Conservation (phyloP, 345 rosid species). For the Linum usitatissimum region DNA sequence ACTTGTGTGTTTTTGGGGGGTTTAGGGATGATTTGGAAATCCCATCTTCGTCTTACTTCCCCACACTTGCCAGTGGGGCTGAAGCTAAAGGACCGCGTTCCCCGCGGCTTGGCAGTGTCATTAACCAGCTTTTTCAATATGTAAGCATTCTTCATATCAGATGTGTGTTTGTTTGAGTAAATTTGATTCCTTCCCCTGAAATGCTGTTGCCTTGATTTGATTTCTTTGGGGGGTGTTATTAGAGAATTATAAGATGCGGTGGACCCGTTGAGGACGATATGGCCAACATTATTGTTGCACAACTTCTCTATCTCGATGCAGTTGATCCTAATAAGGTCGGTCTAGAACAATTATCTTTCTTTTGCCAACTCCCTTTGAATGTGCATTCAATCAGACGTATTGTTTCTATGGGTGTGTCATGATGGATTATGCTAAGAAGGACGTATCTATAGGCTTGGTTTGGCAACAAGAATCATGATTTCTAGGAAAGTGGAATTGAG, state of each 20-base stretch:
- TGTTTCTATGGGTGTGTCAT: too few relatives aligned
- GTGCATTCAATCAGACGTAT: too few relatives aligned
- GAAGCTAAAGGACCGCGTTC: slow-evolving; percentile 92
- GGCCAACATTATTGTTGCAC: slow-evolving; percentile 95
- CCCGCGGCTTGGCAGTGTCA: slow-evolving; percentile 74
- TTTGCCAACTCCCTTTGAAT: too few relatives aligned
- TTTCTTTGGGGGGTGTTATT: slow-evolving; percentile 2
- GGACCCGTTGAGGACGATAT: slow-evolving; percentile 98
- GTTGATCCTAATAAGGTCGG: slow-evolving; percentile 80
- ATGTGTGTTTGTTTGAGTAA: slow-evolving; percentile 1
- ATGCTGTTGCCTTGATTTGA: slow-evolving; percentile 4
- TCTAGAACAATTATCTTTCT: slow-evolving; percentile 3
- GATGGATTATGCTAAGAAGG: too few relatives aligned
- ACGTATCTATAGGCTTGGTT: too few relatives aligned
- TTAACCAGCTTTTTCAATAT: slow-evolving; percentile 79
- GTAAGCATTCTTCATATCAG: slow-evolving; percentile 26
- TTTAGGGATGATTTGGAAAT: slow-evolving; percentile 74
- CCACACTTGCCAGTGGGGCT: slow-evolving; percentile 39
- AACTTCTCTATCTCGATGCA: slow-evolving; percentile 94
- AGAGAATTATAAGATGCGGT: slow-evolving; percentile 98
- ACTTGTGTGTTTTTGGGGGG: not conserved
- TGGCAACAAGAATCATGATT: too few relatives aligned
- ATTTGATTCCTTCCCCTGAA: slow-evolving; percentile 1
- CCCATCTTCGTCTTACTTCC: slow-evolving; percentile 73
- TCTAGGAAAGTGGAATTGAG: too few relatives aligned